phyloP scores from a whole-genome alignment of 1,139 yeast genomes.

The Dujonia santamariae region DNA sequence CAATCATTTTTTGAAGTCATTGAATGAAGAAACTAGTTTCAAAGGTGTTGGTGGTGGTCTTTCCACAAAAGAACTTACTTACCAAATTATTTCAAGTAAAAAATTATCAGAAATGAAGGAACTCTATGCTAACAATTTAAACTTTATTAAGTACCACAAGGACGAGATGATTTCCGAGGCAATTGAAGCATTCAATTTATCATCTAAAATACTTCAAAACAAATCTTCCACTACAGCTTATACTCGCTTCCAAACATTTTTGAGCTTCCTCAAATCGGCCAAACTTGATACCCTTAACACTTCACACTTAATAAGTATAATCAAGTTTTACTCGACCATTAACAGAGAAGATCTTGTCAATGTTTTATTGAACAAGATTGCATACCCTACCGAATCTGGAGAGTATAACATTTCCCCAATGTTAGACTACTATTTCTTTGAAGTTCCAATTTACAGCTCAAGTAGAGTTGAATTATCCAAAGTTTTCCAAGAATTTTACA shows the following conservation, averaged over 20 bases:
- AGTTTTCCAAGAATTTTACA: slow-evolving; percentile 5
- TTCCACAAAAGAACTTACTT: slow-evolving; percentile 8
- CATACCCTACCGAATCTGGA: slow-evolving; percentile 6
- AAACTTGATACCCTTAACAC: slow-evolving; percentile 18
- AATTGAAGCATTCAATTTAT: slow-evolving; percentile 16
- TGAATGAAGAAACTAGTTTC: slow-evolving; percentile 6
- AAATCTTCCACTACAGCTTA: slow-evolving; percentile 9
- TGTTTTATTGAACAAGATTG: slow-evolving; percentile 27
- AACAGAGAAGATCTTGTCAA: slow-evolving; percentile 24
- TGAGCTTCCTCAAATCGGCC: slow-evolving; percentile 23
- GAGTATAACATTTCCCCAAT: slow-evolving; percentile 10
- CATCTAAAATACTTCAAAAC: slow-evolving; percentile 9
- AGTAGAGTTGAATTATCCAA: slow-evolving; percentile 6
- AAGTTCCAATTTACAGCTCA: slow-evolving; percentile 10
- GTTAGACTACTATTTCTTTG: slow-evolving; percentile 15
- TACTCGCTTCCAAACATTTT: slow-evolving; percentile 10
- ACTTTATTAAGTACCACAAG: slow-evolving; percentile 10
- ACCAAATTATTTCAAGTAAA: slow-evolving; percentile 8
- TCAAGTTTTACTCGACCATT: slow-evolving; percentile 24
- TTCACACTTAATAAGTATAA: slow-evolving; percentile 22
- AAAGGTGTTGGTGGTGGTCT: too few species aligned
- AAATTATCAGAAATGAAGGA: slow-evolving; percentile 9
- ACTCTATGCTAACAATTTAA: slow-evolving; percentile 5
- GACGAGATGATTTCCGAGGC: slow-evolving; percentile 16
- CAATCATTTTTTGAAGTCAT: slow-evolving; percentile 20